Percentiles rank a stretch among this genome's conserved stretches.
Evolutionary conservation across 2,329 filamentous ascomycete genomes (phyloP).

Genomic region (Xylaria sp.): DNA sequence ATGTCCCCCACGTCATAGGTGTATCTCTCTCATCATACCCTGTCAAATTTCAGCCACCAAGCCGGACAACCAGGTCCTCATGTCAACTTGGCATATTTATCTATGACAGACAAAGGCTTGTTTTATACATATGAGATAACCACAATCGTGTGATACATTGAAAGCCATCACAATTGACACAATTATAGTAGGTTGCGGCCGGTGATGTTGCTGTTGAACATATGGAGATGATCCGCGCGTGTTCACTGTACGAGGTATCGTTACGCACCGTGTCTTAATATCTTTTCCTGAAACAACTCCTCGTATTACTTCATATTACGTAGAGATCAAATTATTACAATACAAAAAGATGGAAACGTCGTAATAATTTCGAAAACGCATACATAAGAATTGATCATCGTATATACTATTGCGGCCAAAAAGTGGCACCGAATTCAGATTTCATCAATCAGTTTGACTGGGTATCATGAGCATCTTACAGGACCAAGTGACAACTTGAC

Average conservation of each 20-base stretch:
- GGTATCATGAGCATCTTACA: constrained; percentile 21
- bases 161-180: background rate
- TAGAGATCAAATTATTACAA: no score
- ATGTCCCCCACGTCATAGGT: no score
- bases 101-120: background rate
- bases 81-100: background rate
- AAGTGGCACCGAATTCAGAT: background rate
- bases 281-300: no score
- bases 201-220: background rate
- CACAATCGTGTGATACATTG: background rate
- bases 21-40: background rate
- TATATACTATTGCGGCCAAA: background rate
- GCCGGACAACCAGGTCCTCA: background rate
- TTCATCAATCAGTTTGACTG: constrained; percentile 15
- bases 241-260: no score
- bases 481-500: background rate
- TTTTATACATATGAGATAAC: background rate
- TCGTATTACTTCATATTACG: no score
- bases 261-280: background rate
- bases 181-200: background rate
- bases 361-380: no score
- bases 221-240: no score
- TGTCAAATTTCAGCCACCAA: background rate
- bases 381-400: background rate
- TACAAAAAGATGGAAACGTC: no score